A percentile compares a stretch with the other conserved stretches of the same genome.
Conservation (phyloP, 176 grass and related monocot species). For the Avena eriantha region DNA sequence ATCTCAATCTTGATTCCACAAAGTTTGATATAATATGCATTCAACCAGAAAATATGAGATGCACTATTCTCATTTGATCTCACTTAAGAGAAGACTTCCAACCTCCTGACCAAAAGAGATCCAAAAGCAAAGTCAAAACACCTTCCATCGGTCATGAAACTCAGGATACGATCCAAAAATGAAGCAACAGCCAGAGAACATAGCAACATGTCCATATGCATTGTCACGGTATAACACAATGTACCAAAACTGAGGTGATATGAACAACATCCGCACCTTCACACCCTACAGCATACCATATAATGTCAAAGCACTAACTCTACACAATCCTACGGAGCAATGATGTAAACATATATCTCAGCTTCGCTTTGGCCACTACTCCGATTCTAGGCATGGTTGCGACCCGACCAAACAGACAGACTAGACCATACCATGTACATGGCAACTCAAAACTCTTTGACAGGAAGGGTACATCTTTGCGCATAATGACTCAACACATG, state of each 20-base stretch:
- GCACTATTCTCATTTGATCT: not conserved
- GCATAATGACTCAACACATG: constrained; percentile 20
- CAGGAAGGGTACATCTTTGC: constrained; percentile 7
- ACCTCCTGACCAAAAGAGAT: not conserved
- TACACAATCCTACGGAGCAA: constrained; percentile 10
- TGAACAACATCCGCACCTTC: not conserved
- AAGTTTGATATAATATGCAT: too few relatives aligned
- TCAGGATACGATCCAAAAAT: not conserved
- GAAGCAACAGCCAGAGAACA: not conserved
- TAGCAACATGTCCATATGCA: not conserved
- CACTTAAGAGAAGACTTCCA: not conserved
- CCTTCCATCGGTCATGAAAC: not conserved
- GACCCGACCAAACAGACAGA: constrained; percentile 31
- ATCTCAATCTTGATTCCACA: too few relatives aligned
- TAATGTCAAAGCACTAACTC: constrained; percentile 4
- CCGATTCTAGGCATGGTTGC: not conserved
- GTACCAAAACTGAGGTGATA: constrained; percentile 58
- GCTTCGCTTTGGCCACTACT: constrained; percentile 10
- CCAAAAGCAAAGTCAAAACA: not conserved
- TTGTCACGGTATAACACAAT: not conserved
- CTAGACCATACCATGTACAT: constrained; percentile 37
- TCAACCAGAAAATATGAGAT: not conserved
- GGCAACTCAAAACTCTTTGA: constrained; percentile 18
- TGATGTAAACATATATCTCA: not conserved
- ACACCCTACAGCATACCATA: constrained; percentile 38